phyloP scores from a whole-genome alignment of 75 land plant species.

The Selaginella tamariscina region DNA sequence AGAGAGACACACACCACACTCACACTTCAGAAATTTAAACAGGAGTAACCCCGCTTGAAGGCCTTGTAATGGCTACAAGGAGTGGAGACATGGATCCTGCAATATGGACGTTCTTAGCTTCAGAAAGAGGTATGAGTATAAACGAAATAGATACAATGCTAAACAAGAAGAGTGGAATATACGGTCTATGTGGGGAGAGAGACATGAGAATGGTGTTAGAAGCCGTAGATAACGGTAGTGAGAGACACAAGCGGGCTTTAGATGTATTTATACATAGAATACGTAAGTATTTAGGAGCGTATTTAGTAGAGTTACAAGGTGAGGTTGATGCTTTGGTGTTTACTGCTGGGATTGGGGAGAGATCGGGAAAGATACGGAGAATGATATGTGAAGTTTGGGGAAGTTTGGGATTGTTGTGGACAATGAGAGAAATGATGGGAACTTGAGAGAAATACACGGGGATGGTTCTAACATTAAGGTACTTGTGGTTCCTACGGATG shows the following conservation, averaged over 20 bases:
- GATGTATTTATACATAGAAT: slow-evolving; percentile 29
- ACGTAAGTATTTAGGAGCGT: slow-evolving; percentile 32
- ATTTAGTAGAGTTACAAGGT: slow-evolving; percentile 28
- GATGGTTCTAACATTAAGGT: slow-evolving; percentile 24
- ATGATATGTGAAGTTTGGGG: slow-evolving; percentile 26
- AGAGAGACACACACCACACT: no score
- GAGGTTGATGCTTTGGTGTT: slow-evolving; percentile 33
- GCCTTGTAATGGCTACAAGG: slow-evolving; percentile 36
- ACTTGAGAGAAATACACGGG: slow-evolving; percentile 26
- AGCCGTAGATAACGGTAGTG: slow-evolving; percentile 26
- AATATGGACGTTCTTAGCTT: slow-evolving; percentile 23
- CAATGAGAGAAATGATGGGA: slow-evolving; percentile 16
- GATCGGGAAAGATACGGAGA: slow-evolving; percentile 23
- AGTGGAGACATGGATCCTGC: slow-evolving; percentile 38
- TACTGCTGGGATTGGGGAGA: slow-evolving; percentile 35
- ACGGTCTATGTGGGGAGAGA: slow-evolving; percentile 35
- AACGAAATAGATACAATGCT: slow-evolving; percentile 20
- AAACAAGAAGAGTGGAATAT: slow-evolving; percentile 35
- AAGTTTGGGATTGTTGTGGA: slow-evolving; percentile 27
- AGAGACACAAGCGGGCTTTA: slow-evolving; percentile 27
- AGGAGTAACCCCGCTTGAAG: slow-evolving; percentile 37
- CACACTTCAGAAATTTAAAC: no score
- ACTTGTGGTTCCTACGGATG: slow-evolving; percentile 33
- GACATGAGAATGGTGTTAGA: slow-evolving; percentile 31
- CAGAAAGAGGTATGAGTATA: slow-evolving; percentile 17